phyloP scores from a whole-genome alignment of 164 flowering plant genomes.

The Nelumbo lutea region DNA sequence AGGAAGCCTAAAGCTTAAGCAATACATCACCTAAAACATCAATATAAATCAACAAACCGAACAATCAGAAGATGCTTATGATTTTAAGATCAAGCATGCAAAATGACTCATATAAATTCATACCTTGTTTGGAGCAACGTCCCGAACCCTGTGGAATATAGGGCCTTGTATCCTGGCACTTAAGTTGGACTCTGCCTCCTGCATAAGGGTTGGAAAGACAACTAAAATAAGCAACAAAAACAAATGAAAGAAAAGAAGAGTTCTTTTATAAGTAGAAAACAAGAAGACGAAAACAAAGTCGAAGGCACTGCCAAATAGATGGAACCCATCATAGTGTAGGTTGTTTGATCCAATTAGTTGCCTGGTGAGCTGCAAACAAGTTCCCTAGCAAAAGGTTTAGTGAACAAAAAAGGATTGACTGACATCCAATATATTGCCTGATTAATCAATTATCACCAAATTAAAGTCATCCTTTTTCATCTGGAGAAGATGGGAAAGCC shows the following conservation, averaged over 20 bases:
- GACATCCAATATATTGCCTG: neutral
- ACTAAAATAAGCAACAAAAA: neutral
- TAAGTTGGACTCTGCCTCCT: conserved; percentile 78
- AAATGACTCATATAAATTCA: neutral
- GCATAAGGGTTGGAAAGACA: conserved; percentile 14
- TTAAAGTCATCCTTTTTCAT: neutral
- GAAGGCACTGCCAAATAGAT: no score
- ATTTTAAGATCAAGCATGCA: no score
- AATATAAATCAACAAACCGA: neutral
- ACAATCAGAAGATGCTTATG: no score
- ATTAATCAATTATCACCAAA: neutral
- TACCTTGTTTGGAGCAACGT: conserved; percentile 99
- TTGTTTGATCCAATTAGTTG: neutral
- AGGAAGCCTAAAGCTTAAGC: conserved; percentile 83
- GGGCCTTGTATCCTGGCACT: conserved; percentile 52
- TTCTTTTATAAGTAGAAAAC: neutral
- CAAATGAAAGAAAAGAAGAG: neutral
- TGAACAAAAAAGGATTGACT: neutral
- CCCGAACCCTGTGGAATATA: conserved; percentile 71
- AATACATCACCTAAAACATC: conserved; percentile 78
- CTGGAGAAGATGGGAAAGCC: no score
- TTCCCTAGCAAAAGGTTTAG: neutral
- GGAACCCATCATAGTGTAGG: no score
- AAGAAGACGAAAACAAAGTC: neutral
- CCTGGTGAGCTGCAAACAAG: neutral